Evolutionary conservation across 345 rosid genomes (phyloP), one percentile per base, ranked within the genome.

Genomic region (Toxicodendron radicans): DNA sequence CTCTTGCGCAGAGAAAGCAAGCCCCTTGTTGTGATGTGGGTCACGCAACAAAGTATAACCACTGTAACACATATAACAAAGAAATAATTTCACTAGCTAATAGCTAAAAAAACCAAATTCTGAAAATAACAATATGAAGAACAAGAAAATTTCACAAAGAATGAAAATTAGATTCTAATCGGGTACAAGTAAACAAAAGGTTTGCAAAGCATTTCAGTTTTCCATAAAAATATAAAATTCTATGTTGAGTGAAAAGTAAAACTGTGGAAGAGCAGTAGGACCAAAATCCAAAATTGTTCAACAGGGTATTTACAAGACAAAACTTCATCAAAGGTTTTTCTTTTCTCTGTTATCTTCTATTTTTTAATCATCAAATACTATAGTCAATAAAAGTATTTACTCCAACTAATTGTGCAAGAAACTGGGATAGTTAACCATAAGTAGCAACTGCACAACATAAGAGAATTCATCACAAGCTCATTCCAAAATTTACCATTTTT

Each of bases 21-120:
- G 92, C 72, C 98, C 99, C 74, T 95, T 95, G 82, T 95, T 95
- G 80, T 93, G 93, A 63, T 74, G 89, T 0, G 99, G 98, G 35
- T 95, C 96, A 21, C 99, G 83, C 91, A 95, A 73, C 91, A 93
- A 82, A 10, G 86, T 80, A 76, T 85, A 87, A 8, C 99, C 99
- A 81, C 99, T 92, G 88, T 58, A 79, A 76, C 72, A 74, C 5
- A 18, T 51, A 8, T 7, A 68, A 38, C 30, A 69, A 46, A 48
- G 16, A 53, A 24, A 66, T 6, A 71, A 58, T 16, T 33, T 12
- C 30, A 11, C n/a, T 75, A 18, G 45, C 16, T 48, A 58, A 57
- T n/a, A 60, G 61, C 45, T 45, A 24, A 67, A 58, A 45, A 33
- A n/a, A 62, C 27, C 18, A 43, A 46, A 71, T 1, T 18, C 51